Evolutionary conservation across 2,329 filamentous ascomycete genomes (phyloP), one percentile per base, ranked within the genome.

Genomic region (Aspergillus piperis): DNA sequence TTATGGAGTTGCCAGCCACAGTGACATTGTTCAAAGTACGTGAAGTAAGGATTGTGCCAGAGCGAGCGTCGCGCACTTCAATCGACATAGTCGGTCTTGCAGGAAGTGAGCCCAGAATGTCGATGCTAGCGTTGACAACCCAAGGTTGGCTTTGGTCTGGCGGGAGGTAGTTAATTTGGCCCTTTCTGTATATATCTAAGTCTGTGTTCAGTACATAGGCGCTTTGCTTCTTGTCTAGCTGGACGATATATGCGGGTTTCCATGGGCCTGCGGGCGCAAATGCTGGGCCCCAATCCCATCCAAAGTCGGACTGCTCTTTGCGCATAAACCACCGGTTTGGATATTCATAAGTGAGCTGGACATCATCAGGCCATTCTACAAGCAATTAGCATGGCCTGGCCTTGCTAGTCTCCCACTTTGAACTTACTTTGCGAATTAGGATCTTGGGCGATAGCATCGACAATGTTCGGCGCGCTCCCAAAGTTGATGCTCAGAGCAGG

Each of bases 261-360:
- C 86, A 89, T 6, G 85, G 83, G 2, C 86, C 86, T n/a, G 83
- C 82, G 0, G 86, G 84, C n/a, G 81, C 78, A 68, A 88, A 86
- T 0, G 82, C 83, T 8, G 84, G 84, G 8, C 84, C 84, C 84
- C 84, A 86, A 61, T 87, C 85, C 86, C 86, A 88, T 2, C 86
- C 86, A 69, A 88, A 88, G 68, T 88, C 85, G 7, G 78, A 84
- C 68, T 88, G 83, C 67, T 87, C 82, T 67, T 88, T 87, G 30
- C 86, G 79, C 38, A 87, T 82, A 62, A 83, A 86, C 69, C 82
- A 80, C 6, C 83, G 77, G 59, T 86, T 82, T 0, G 76, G 70
- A 52, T 84, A 85, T 62, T 86, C 83, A 59, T 80, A 85, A 0
- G 77, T 51, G 15, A 76, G 71, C 63, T 86, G 77, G 3, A 85